Evolutionary conservation across 768 basidiomycete species (phyloP).

Genomic region (Jaapia argillacea): DNA sequence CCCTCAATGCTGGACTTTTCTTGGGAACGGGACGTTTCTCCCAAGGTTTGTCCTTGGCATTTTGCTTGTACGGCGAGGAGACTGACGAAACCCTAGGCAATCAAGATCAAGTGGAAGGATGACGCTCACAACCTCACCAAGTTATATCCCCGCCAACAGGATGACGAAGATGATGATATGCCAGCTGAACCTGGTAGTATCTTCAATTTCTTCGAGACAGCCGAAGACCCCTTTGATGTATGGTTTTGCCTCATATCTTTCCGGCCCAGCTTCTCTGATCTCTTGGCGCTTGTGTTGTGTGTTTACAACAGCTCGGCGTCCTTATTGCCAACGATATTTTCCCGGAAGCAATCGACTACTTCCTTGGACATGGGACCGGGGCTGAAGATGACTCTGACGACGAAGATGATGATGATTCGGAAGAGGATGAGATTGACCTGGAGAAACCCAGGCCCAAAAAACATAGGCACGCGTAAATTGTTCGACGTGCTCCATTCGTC

Average conservation of each 20-base stretch:
- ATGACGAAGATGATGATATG: constrained; percentile 52
- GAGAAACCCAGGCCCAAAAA: constrained; percentile 78
- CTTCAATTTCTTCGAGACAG: constrained; percentile 79
- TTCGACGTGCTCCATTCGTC: not conserved
- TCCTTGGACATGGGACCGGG: constrained; percentile 55
- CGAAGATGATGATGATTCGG: constrained; percentile 58
- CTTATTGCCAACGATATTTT: constrained; percentile 71
- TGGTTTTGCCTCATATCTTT: constrained; percentile 17
- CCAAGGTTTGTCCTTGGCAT: constrained; percentile 39
- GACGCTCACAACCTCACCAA: constrained; percentile 69
- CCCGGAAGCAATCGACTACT: constrained; percentile 74
- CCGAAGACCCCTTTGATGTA: constrained; percentile 60
- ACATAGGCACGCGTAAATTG: constrained; percentile 42
- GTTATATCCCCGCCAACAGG: constrained; percentile 56
- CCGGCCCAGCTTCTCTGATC: no score
- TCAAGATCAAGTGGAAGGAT: constrained; percentile 76
- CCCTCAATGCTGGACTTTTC: constrained; percentile 71
- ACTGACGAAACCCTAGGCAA: constrained; percentile 29
- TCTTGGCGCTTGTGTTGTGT: no score
- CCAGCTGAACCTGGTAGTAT: constrained; percentile 69
- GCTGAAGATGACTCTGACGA: constrained; percentile 57
- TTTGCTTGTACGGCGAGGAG: not conserved
- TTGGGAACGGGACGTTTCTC: constrained; percentile 65
- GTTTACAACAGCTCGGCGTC: constrained; percentile 47
- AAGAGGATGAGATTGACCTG: constrained; percentile 81